Base-by-base conservation (phyloP, 2,329 filamentous ascomycete species). In the Pezicula radicicola region DNA sequence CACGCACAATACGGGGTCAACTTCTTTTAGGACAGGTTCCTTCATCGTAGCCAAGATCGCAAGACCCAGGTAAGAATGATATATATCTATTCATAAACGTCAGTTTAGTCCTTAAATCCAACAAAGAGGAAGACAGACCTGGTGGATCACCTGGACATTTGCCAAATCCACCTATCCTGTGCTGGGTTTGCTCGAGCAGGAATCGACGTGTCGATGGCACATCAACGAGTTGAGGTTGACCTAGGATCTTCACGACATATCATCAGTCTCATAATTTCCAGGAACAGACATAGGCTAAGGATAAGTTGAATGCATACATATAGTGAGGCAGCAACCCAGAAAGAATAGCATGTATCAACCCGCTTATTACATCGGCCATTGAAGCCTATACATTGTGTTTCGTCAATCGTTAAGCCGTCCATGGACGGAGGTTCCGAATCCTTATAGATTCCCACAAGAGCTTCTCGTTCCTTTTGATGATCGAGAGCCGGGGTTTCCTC, bases 291-390 rank as follows among this genome's bases (percentile, higher is more conserved):
- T 21, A 21, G 27, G 40, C 21, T 16, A 21, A 27, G 42, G 4
- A 41, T 33, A 36, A 43, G 30, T 36, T 39, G 35, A 13, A 15
- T 13, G 46, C 67, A 62, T 69, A 78, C 75, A 53, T 69, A 66
- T 47, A 80, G 67, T 47, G 91, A 83, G 2, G 83, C 91, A 4
- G 80, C 79, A 0, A 89, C 90, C 94, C 94, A 99, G 77, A 93
- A 99, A 19, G 84, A 87, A 69, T 99, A 99, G 72, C 94, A 99
- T 0, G 94, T 97, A 70, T 99, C 94, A 9, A 89, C 88, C 45
- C 86, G 79, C 70, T 99, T 99, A 73, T 96, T 97, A 66, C 83
- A 85, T 46, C 94, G 84, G 25, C 94, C 94, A 63, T 95, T 96
- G 72, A 95, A 91, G 9, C 92, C 94, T 1, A 90, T 79, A 77